Evolutionary conservation across 2,329 filamentous ascomycete species (phyloP).

Genomic region (Furcasterigmium sp.): DNA sequence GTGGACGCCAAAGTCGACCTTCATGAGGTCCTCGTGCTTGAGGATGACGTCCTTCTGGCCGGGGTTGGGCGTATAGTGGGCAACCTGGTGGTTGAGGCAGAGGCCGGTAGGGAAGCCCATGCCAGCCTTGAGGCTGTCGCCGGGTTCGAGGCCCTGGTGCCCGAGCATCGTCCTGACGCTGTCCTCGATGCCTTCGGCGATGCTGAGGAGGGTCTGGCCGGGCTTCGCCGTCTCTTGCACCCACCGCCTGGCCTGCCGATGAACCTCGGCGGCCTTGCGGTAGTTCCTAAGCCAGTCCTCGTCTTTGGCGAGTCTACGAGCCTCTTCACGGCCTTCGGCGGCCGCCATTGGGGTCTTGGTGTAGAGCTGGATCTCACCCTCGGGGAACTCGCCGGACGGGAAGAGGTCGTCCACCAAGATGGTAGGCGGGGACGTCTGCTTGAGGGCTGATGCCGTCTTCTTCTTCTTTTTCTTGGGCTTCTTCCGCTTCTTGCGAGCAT

Average conservation of each 20-base stretch:
- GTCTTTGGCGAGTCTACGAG: slow-evolving; percentile 18
- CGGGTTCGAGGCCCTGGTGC: slow-evolving; percentile 71
- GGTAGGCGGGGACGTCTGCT: slow-evolving; percentile 26
- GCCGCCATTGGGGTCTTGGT: slow-evolving; percentile 8
- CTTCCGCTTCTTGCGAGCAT: slow-evolving; percentile 7
- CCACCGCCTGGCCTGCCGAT: slow-evolving; percentile 81
- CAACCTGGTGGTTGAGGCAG: slow-evolving; percentile 79
- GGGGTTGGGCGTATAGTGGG: slow-evolving; percentile 83
- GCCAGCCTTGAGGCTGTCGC: slow-evolving; percentile 71
- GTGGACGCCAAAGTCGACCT: slow-evolving; percentile 79
- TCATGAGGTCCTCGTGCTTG: slow-evolving; percentile 71
- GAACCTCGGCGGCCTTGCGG: slow-evolving; percentile 72
- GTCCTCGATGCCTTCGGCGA: slow-evolving; percentile 81
- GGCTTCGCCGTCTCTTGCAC: slow-evolving; percentile 77
- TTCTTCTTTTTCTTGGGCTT: slow-evolving; percentile 16
- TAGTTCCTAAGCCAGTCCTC: slow-evolving; percentile 69
- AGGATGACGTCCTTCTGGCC: slow-evolving; percentile 71
- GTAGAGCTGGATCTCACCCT: slow-evolving; percentile 21
- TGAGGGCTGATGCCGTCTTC: slow-evolving; percentile 8
- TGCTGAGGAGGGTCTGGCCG: slow-evolving; percentile 74
- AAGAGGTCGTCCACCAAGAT: slow-evolving; percentile 25
- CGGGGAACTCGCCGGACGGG: slow-evolving; percentile 18
- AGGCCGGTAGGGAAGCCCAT: slow-evolving; percentile 86
- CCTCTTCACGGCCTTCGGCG: slow-evolving; percentile 17
- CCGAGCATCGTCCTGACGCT: slow-evolving; percentile 72